A percentile compares a stretch with the other conserved stretches of the same genome.
These are phyloP conservation scores for Vitis riparia DNA, from an alignment of 164 flowering plant species.

Conservation along the genomic window DNA sequence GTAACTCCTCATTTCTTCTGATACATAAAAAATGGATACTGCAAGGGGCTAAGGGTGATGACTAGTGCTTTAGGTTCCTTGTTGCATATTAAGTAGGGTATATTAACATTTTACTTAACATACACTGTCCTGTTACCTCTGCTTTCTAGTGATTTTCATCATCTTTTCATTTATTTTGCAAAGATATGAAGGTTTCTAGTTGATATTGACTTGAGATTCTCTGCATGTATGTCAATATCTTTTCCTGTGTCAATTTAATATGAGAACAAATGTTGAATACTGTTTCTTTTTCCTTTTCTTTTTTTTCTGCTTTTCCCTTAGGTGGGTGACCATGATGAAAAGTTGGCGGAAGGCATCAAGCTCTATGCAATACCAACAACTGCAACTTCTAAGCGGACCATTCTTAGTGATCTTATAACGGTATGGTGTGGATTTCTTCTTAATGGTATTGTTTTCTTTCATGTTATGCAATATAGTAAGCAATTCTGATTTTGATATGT, in stretches of 20 bases:
- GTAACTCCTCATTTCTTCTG: too few species aligned
- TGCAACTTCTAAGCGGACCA: slow-evolving; percentile 79
- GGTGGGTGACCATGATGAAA: slow-evolving; percentile 97
- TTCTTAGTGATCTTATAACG: slow-evolving; percentile 83
- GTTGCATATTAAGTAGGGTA: too few species aligned
- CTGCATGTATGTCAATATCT: neutral
- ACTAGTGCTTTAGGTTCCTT: too few species aligned
- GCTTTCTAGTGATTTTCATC: neutral
- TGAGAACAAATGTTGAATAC: neutral
- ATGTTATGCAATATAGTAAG: neutral
- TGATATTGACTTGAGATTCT: neutral
- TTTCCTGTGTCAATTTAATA: neutral
- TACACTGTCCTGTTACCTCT: neutral
- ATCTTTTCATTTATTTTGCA: neutral
- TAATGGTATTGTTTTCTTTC: neutral
- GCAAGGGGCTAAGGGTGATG: too few species aligned
- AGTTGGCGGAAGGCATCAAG: slow-evolving; percentile 95
- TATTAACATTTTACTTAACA: too few species aligned
- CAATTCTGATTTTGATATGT: neutral
- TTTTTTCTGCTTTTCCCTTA: slow-evolving; percentile 16
- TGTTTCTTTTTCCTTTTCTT: neutral
- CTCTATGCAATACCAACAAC: slow-evolving; percentile 82
- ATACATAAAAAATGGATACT: too few species aligned
- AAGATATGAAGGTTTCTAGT: neutral
- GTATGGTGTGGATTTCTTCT: slow-evolving; percentile 35